Base-by-base conservation (phyloP, 129 eudicot species). In the sunflower (Helianthus annuus) region DNA sequence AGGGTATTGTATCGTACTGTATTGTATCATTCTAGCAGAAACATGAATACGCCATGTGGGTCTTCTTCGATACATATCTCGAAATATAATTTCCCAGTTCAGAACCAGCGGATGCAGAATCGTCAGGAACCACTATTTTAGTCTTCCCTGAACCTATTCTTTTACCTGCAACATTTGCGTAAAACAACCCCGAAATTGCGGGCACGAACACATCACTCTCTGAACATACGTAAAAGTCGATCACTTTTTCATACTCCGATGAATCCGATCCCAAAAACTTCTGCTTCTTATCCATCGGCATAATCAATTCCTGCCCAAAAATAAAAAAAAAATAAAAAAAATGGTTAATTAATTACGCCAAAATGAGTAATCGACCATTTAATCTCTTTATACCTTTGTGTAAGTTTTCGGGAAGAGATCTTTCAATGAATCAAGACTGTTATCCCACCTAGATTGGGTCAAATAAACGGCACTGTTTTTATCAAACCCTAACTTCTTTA, bases 101-200 rank as follows among this genome's bases (percentile, higher is more conserved):
- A 29, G 88, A 66, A 2, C 91, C 81, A 22, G 86, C 73, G 15
- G 73, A 38, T 12, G 83, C 73, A 79, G 83, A 69, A 42, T 79
- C 69, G 10, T 85, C 89, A 9, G 99, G 99, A 73, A 94, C 96
- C 55, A 94, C 83, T 68, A 94, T 90, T 76, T 85, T 87, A 15
- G 97, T 94, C 81, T 69, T 83, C 22, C 97, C 97, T 12, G 87
- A 75, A 17, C 88, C 85, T 14, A 94, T 94, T 78, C 99, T 83
- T 80, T 80, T 90, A 45, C 97, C 99, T n/a, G 97, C 99, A 22
- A 94, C 99, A 69, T 90, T 90, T 69, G 97, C 96, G 42, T 94
- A 94, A 79, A 94, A 94, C 71, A 90, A 79, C 16, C 99, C 97
- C 1, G 97, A 90, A 27, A 94, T 90, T 27, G 97, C 99, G 34